Percentiles rank a stretch among this genome's conserved stretches.
Evolutionary conservation across 257 asterid species (phyloP).

Genomic region (Solanum sitiens): DNA sequence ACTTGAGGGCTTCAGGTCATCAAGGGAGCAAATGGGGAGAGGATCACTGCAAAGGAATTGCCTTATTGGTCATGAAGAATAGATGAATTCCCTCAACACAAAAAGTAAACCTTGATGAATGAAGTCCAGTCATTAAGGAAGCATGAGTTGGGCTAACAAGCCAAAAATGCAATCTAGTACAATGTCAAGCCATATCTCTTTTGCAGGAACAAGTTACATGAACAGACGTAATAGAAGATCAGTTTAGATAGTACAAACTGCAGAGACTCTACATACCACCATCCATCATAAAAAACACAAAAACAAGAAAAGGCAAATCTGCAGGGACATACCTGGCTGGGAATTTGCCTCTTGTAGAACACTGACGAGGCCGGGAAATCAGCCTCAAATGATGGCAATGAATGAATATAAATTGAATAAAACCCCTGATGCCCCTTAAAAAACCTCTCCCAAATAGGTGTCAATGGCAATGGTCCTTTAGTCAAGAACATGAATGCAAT

Average conservation of each 20-base stretch:
- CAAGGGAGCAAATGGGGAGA: not conserved
- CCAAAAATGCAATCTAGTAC: not conserved
- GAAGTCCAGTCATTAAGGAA: not conserved
- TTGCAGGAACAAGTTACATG: not conserved
- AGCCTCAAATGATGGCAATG: conserved; percentile 30
- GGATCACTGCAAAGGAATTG: not conserved
- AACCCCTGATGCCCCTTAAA: conserved; percentile 28
- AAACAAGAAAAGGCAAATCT: not conserved
- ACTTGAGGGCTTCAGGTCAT: not conserved
- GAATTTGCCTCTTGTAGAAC: conserved; percentile 34
- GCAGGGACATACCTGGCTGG: conserved; percentile 35
- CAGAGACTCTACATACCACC: not conserved
- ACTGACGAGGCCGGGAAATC: conserved; percentile 23
- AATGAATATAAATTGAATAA: conserved; percentile 32
- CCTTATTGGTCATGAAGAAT: not conserved
- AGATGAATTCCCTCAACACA: not conserved
- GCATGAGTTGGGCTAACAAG: not conserved
- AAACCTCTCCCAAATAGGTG: conserved; percentile 45
- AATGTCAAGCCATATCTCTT: not conserved
- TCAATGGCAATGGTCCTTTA: conserved; percentile 45
- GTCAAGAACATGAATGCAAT: conserved; percentile 47
- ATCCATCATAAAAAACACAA: not conserved
- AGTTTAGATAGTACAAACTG: not conserved
- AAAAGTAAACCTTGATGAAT: not conserved
- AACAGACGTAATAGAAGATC: not conserved